Percentiles rank a stretch among this genome's conserved stretches.
Conservation (phyloP, 2,329 filamentous ascomycete genomes). For the Ceratocystis eucalypticola region DNA sequence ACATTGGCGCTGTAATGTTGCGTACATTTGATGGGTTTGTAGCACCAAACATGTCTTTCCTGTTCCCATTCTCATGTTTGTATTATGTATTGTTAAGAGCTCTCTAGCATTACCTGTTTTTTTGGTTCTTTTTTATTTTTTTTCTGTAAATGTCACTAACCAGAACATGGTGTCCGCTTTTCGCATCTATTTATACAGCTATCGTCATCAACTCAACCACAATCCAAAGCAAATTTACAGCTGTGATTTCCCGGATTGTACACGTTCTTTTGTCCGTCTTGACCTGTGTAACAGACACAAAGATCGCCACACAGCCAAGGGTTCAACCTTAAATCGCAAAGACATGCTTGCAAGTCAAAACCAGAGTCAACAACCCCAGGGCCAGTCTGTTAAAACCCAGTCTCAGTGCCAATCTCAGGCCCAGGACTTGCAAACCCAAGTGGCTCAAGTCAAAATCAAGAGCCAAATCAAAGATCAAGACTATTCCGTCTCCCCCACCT, state of each 20-base stretch:
- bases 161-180: not conserved
- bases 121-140: too few relatives aligned
- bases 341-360: slow-evolving; percentile 32
- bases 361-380: slow-evolving; percentile 10
- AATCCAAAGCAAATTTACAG: slow-evolving; percentile 88
- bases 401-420: not conserved
- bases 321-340: slow-evolving; percentile 61
- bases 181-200: slow-evolving; percentile 29
- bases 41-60: not conserved
- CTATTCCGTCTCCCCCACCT: slow-evolving; percentile 28
- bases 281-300: slow-evolving; percentile 80
- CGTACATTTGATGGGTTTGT: not conserved
- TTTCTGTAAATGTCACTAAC: not conserved
- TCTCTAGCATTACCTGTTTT: too few relatives aligned
- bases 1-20: not conserved
- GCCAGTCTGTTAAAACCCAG: not conserved
- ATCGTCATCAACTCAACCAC: slow-evolving; percentile 92
- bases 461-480: slow-evolving; percentile 25
- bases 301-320: slow-evolving; percentile 67
- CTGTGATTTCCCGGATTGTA: slow-evolving; percentile 85
- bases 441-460: slow-evolving; percentile 34
- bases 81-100: too few relatives aligned
- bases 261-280: slow-evolving; percentile 79
- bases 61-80: not conserved
- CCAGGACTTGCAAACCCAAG: not conserved